Evolutionary conservation across 129 eudicot genomes (phyloP), one percentile per base, ranked within the genome.

Genomic region (Oenanthe sinensis): DNA sequence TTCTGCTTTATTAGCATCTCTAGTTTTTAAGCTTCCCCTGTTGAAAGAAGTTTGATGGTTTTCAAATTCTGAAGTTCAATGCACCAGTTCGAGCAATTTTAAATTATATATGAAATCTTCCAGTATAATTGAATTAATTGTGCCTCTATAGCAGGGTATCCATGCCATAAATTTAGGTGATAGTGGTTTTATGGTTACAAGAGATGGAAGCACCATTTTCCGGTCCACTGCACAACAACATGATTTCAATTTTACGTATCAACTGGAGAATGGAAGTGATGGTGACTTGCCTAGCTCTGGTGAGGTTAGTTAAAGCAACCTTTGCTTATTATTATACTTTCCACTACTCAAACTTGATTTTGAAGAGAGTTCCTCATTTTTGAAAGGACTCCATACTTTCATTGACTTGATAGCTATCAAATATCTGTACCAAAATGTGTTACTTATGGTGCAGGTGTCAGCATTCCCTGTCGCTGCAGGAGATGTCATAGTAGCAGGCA

Each of bases 281-380:
- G 89, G 97, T 30, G 98, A 93, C 85, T 82, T 89, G 77, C 98
- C 98, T 5, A 93, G 97, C 82, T 89, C 97, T 73, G 98, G 98
- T 72, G 87, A 93, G 98, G 98, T 93, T 58, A 22, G 85, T 77
- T 52, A 24, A 46, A 42, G n/a, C 54, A 22, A 20, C 9, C 74
- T 12, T 11, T 14, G 43, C 30, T 16, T 52, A 52, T 36, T 36
- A 37, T 52, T 42, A 22, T 48, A 24, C 70, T 28, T 48, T 52
- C 33, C 65, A 47, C 30, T 63, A 45, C 71, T 62, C 24, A 62
- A 60, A 58, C 33, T n/a, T 30, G 43, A 30, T 0, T 47, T 44
- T 22, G 50, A 72, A 43, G 33, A 33, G 47, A 60, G 67, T 65
- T 8, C 20, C 4, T 14, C 10, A 17, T 28, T n/a, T 28, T 74